A percentile compares a stretch with the other conserved stretches of the same genome.
Evolutionary conservation across 129 eudicot species (phyloP).

Genomic region (Centaurea solstitialis): DNA sequence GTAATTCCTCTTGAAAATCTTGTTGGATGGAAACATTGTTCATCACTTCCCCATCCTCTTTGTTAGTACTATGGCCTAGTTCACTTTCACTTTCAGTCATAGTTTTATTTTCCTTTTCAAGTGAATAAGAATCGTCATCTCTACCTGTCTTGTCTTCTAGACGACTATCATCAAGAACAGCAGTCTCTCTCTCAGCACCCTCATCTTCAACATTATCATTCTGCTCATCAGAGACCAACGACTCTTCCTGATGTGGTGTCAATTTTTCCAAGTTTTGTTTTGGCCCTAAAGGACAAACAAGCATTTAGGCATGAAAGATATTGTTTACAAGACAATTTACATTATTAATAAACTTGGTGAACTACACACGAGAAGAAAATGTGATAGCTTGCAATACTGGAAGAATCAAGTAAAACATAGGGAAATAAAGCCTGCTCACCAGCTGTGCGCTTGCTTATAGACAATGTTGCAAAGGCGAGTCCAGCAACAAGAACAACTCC

Average conservation of each 20-base stretch:
- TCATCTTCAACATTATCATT: slow-evolving; percentile 41
- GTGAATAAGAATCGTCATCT: slow-evolving; percentile 32
- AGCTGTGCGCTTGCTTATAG: slow-evolving; percentile 52
- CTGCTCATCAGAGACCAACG: slow-evolving; percentile 51
- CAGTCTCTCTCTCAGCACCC: slow-evolving; percentile 29
- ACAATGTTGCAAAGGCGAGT: slow-evolving; percentile 70
- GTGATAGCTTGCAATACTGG: background rate
- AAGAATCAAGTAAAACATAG: background rate
- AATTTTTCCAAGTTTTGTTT: slow-evolving; percentile 62
- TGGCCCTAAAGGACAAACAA: slow-evolving; percentile 44
- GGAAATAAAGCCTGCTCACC: slow-evolving; percentile 39
- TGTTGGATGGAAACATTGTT: slow-evolving; percentile 30
- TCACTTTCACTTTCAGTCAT: slow-evolving; percentile 30
- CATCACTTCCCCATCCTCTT: slow-evolving; percentile 25
- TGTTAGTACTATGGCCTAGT: slow-evolving; percentile 21
- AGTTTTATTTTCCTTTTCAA: slow-evolving; percentile 42
- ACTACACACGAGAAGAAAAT: slow-evolving; percentile 18
- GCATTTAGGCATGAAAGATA: background rate
- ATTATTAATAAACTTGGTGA: background rate
- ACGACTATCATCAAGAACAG: slow-evolving; percentile 15
- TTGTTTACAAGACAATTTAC: background rate
- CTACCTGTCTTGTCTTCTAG: slow-evolving; percentile 42
- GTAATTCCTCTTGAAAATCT: slow-evolving; percentile 44
- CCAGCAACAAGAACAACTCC: slow-evolving; percentile 82
- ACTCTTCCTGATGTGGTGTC: slow-evolving; percentile 60